A percentile compares a stretch with the other conserved stretches of the same genome.
Evolutionary conservation across 257 asterid genomes (phyloP).

Genomic region (Cynanchum wilfordii): DNA sequence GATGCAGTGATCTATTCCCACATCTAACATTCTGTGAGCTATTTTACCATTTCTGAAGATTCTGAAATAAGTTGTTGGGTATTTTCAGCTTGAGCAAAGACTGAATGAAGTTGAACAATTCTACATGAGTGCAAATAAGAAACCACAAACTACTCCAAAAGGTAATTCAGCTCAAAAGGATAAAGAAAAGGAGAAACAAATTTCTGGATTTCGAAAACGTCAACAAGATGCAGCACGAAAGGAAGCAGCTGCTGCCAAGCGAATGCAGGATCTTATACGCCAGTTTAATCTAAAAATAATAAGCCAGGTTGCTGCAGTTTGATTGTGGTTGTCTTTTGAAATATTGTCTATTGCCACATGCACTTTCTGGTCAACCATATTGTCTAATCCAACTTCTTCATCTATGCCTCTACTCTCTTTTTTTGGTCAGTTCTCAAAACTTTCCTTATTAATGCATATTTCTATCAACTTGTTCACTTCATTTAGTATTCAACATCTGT

Average conservation of each 20-base stretch:
- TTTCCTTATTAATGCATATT: neutral
- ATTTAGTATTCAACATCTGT: neutral
- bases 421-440: neutral
- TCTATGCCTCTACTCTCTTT: neutral
- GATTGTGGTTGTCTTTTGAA: conserved; percentile 6
- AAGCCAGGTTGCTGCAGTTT: conserved; percentile 39
- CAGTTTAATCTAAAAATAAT: conserved; percentile 54
- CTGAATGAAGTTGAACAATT: conserved; percentile 70
- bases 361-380: neutral
- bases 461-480: neutral
- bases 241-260: conserved; percentile 71
- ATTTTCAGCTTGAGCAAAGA: conserved; percentile 59
- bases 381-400: neutral
- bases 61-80: neutral
- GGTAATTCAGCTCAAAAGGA: conserved; percentile 47
- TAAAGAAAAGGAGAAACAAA: conserved; percentile 54
- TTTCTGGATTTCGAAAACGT: conserved; percentile 44
- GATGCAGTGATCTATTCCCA: neutral
- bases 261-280: conserved; percentile 83
- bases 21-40: neutral
- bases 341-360: neutral
- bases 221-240: conserved; percentile 63
- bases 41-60: neutral
- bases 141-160: conserved; percentile 41
- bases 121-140: conserved; percentile 47